Conservation (phyloP, 768 basidiomycete species). For the Coprinellus micaceus region DNA sequence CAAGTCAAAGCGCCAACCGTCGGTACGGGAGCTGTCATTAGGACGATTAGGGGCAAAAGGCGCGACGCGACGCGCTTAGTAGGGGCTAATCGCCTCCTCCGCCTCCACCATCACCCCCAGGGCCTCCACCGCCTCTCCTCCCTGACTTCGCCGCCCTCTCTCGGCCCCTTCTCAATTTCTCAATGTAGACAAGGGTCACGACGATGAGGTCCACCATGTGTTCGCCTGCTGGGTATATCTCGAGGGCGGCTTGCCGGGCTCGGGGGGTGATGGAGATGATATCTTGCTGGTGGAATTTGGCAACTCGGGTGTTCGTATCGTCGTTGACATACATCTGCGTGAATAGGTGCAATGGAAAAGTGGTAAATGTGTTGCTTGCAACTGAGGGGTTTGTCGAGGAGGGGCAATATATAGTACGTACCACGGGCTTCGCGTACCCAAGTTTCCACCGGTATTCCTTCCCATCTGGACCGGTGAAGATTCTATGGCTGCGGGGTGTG, state of each 20-base stretch:
- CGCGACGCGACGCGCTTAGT: too few species aligned
- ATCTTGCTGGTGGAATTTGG: conserved; percentile 14
- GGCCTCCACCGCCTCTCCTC: too few species aligned
- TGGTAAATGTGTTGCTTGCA: not conserved
- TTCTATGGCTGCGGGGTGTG: conserved; percentile 5
- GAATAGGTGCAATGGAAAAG: not conserved
- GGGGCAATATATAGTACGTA: not conserved
- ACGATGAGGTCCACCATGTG: conserved; percentile 28
- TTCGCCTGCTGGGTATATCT: conserved; percentile 21
- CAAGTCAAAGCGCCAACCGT: too few species aligned
- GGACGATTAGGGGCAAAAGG: too few species aligned
- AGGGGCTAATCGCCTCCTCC: too few species aligned
- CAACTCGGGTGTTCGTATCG: conserved; percentile 15
- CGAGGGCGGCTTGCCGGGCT: conserved; percentile 19
- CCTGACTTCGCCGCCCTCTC: conserved; percentile 14
- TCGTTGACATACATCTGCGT: conserved; percentile 20
- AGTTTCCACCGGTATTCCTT: conserved; percentile 32
- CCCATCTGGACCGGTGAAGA: conserved; percentile 18
- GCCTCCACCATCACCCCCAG: too few species aligned
- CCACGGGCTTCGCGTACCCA: conserved; percentile 17
- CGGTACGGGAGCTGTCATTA: too few species aligned
- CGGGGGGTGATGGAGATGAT: conserved; percentile 9
- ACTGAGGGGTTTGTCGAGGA: too few species aligned
- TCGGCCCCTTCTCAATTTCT: conserved; percentile 23
- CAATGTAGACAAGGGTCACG: conserved; percentile 30